These are phyloP conservation scores for Allium cepa DNA, from an alignment of 106 monocot species.

Conservation along the genomic window DNA sequence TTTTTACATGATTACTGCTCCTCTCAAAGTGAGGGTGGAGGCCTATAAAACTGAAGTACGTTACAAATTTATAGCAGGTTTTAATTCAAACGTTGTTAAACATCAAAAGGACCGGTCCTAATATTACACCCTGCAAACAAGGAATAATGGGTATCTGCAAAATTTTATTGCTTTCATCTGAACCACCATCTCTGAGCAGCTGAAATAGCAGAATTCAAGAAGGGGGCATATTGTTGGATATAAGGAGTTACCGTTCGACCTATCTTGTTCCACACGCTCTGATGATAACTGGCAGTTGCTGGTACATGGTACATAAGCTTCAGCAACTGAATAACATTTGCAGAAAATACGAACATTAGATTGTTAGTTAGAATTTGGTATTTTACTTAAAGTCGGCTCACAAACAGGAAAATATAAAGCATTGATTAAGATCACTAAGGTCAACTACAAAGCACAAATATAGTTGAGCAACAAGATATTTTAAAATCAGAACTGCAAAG, in stretches of 20 bases:
- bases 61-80: no score
- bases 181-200: conserved; percentile 81
- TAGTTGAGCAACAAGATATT: no score
- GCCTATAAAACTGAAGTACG: no score
- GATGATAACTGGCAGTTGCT: conserved; percentile 50
- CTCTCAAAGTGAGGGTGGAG: no score
- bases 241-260: conserved; percentile 38
- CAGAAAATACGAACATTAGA: no score
- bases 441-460: no score
- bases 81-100: no score
- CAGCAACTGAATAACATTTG: conserved; percentile 39
- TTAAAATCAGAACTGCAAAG: no score
- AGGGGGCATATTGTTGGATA: conserved; percentile 44
- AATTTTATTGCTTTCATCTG: conserved; percentile 14
- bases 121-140: no score
- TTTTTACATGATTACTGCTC: no score
- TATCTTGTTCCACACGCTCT: conserved; percentile 52
- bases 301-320: conserved; percentile 92
- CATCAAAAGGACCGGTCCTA: no score
- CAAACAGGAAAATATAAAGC: background rate
- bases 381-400: background rate
- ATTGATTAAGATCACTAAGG: background rate
- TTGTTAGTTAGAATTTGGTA: no score
- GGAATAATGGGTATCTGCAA: background rate
- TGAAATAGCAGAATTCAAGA: conserved; percentile 46